Evolutionary conservation across 2,329 filamentous ascomycete species (phyloP), one percentile per base, ranked within the genome.

Genomic region (Fusarium sp.): DNA sequence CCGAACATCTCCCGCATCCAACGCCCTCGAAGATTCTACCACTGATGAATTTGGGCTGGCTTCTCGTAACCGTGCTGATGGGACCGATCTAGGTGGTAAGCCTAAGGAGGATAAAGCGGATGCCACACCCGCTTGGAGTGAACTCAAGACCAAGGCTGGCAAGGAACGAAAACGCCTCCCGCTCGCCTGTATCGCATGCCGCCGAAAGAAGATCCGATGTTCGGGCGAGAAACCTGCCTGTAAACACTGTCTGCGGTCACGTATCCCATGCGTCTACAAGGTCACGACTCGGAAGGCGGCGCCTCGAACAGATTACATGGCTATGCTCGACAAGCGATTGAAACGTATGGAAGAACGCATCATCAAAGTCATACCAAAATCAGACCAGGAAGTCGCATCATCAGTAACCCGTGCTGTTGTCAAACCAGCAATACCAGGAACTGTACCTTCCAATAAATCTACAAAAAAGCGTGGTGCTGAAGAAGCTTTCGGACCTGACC

Each of bases 291-390:
- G 96, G 62, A 98, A 98, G 79, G 94, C 95, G 2, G 94, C 94
- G 5, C 96, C 96, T 4, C 87, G 96, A 52, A 98, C 96, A 19
- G 96, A 98, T 79, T 98, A 98, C 79, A 98, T 98, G 96, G 94
- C 94, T 41, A 98, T 98, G 94, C 82, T 98, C 73, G 96, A 98
- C 80, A 97, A 97, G 80, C 88, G 96, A 53, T 79, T 98, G 70
- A 97, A 97, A 83, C 87, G 95, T 58, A 98, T 98, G 96, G 96
- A 99, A 79, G 95, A 98, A 75, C 90, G 95, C 57, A 96, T 98
- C 66, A 96, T 98, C 81, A 97, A 97, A 78, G 91, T 95, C 60
- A 91, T 98, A 28, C 95, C 96, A 0, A 97, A 95, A 76, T 87
- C 93, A 41, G 94, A 96, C 67, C 86, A 92, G 66, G 89, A 91